phyloP scores from a whole-genome alignment of 345 rosid genomes.

The Aquilaria malaccensis region DNA sequence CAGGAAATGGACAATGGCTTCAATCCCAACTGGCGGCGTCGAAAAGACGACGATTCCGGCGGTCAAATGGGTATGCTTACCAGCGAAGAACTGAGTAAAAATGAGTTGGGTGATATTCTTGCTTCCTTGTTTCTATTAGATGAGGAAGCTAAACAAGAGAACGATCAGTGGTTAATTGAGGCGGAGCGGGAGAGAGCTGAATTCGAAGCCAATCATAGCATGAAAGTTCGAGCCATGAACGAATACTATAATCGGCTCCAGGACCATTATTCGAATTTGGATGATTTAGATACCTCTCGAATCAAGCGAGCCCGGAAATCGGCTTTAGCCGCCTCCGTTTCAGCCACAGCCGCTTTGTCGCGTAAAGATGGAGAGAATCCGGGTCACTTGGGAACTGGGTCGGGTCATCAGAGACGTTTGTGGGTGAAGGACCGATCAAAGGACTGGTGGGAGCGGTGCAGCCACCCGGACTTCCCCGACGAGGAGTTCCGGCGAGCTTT shows the following conservation, averaged over 20 bases:
- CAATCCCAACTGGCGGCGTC: constrained; percentile 31
- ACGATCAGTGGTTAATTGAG: constrained; percentile 28
- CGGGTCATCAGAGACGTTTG: constrained; percentile 42
- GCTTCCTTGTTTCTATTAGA: constrained; percentile 45
- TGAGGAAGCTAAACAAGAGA: constrained; percentile 57
- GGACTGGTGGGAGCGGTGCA: constrained; percentile 82
- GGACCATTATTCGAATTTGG: constrained; percentile 27
- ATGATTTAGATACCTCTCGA: constrained; percentile 21
- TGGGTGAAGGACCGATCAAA: constrained; percentile 88
- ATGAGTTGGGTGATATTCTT: constrained; percentile 32
- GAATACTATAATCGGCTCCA: constrained; percentile 32
- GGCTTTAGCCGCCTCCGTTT: constrained; percentile 19
- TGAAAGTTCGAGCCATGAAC: constrained; percentile 26
- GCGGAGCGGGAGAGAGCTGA: constrained; percentile 29
- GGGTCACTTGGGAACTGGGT: constrained; percentile 12
- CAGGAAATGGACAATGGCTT: constrained; percentile 23
- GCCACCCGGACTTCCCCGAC: constrained; percentile 54
- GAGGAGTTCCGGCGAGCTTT: constrained; percentile 64
- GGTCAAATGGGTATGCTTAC: constrained; percentile 1
- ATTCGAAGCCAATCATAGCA: constrained; percentile 39
- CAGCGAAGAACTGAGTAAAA: constrained; percentile 10
- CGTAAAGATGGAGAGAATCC: constrained; percentile 10
- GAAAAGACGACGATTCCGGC: constrained; percentile 26
- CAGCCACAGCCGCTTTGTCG: constrained; percentile 7
- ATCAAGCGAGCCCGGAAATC: constrained; percentile 37